Base-by-base conservation (phyloP, 2,329 filamentous ascomycete genomes). In the Thermothelomyces thermophilus region DNA sequence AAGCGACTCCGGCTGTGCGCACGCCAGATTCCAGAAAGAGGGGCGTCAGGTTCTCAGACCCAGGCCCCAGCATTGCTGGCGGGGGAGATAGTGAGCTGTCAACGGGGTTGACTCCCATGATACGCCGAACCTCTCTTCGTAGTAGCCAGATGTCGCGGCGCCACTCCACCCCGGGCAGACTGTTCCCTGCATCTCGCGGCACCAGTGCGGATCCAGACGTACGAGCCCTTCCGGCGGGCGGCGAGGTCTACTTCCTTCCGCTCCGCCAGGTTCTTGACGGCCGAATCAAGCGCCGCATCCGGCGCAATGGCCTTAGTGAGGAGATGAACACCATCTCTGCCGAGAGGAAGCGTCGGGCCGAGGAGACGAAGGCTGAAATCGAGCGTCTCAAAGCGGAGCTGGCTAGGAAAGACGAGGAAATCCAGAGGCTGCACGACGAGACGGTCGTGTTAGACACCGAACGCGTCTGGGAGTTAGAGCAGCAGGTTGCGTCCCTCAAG, bases 1-100 rank as follows among this genome's bases (percentile, higher is more conserved):
- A 35, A 26, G 30, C 31, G 3, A 11, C 48, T 5, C 42, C 34
- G n/a, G 11, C 22, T 13, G 19, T 39, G 14, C 34, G 22, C 16
- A 57, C 51, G 1, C 51, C 53, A 20, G 55, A 48, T 44, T 48
- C 53, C 14, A 63, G 55, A 1, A 76, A 71, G 58, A 77, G 75
- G 56, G 69, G 70, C 50, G 77, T 82, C 19, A 75, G 79, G 33
- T 81, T 82, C 64, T 83, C 80, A 0, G 78, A 82, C 35, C 77
- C 77, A 8, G 77, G 75, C 0, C 68, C 70, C 1, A 60, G 66
- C 0, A 52, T 66, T 33, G 51, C 63, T 14, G 51, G 56, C 7
- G 54, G 62, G 10, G 48, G 57, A 17, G 47, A 54, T 51, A 31
- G 53, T 50, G 33, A 59, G 16, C 52, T 66, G 17, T 69, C 72